phyloP scores from a whole-genome alignment of 2,329 filamentous ascomycete genomes.

The Cercospora zeina region DNA sequence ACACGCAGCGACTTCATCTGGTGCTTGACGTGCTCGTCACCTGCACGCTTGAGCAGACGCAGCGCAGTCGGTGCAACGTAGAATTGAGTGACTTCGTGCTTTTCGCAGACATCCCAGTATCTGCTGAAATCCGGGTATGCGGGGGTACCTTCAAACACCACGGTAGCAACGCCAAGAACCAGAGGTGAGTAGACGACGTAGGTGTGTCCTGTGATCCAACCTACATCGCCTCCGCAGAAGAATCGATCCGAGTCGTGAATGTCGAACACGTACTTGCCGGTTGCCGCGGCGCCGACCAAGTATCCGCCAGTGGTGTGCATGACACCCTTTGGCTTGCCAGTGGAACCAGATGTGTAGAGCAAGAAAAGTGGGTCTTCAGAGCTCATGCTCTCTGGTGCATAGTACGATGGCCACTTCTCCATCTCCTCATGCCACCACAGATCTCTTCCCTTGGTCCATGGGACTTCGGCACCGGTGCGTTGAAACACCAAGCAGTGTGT shows the following conservation, averaged over 20 bases:
- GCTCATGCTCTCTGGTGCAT: constrained; percentile 82
- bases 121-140: constrained; percentile 97
- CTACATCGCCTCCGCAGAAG: constrained; percentile 97
- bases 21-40: constrained; percentile 85
- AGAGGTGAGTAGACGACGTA: constrained; percentile 97
- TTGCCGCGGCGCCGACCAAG: constrained; percentile 86
- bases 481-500: constrained; percentile 86
- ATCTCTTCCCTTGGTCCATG: constrained; percentile 85
- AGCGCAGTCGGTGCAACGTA: constrained; percentile 96
- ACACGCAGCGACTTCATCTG: constrained; percentile 87
- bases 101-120: constrained; percentile 98
- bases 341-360: constrained; percentile 96
- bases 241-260: constrained; percentile 91
- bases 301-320: constrained; percentile 98
- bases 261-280: constrained; percentile 98
- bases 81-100: constrained; percentile 94
- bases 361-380: constrained; percentile 96
- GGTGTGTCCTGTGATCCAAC: constrained; percentile 98
- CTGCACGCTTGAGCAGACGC: constrained; percentile 89
- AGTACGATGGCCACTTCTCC: constrained; percentile 92
- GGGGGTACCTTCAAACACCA: constrained; percentile 96
- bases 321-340: constrained; percentile 97
- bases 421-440: constrained; percentile 99
- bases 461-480: constrained; percentile 89
- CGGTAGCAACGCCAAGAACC: constrained; percentile 86